A percentile compares a stretch with the other conserved stretches of the same genome.
These are phyloP conservation scores for Podaxis rugospora DNA, from an alignment of 768 basidiomycete species.

Conservation along the genomic window DNA sequence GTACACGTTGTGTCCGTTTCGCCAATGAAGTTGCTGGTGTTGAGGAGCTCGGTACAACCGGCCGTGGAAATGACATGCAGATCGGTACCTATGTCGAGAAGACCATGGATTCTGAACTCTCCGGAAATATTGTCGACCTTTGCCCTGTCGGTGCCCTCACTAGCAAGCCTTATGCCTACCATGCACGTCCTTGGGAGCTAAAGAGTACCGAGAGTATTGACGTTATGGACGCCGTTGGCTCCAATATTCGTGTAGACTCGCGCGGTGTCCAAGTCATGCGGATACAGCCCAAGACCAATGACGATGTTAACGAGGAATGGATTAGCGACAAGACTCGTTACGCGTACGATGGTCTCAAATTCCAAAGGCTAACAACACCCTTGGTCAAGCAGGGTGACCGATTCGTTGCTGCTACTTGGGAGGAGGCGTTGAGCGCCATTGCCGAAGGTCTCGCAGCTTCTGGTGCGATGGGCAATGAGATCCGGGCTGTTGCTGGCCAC, in stretches of 20 bases:
- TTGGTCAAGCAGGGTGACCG: conserved; percentile 89
- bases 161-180: conserved; percentile 97
- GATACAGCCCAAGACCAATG: conserved; percentile 92
- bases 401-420: conserved; percentile 89
- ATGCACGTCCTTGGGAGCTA: conserved; percentile 96
- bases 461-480: conserved; percentile 87
- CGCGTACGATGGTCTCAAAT: conserved; percentile 91
- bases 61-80: conserved; percentile 96
- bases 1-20: conserved; percentile 97
- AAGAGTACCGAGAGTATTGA: conserved; percentile 98
- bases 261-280: conserved; percentile 97
- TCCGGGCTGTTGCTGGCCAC: conserved; percentile 91
- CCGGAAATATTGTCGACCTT: conserved; percentile 94
- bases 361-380: conserved; percentile 92
- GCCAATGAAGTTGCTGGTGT: conserved; percentile 99
- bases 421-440: conserved; percentile 77
- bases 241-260: conserved; percentile 95
- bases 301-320: conserved; percentile 99
- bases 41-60: conserved; percentile 94
- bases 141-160: conserved; percentile 98
- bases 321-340: conserved; percentile 99
- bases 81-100: conserved; percentile 99
- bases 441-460: conserved; percentile 72
- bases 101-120: conserved; percentile 95
- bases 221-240: conserved; percentile 92